Evolutionary conservation across 2,329 filamentous ascomycete genomes (phyloP), one percentile per base, ranked within the genome.

Genomic region (Exophiala viscosa): DNA sequence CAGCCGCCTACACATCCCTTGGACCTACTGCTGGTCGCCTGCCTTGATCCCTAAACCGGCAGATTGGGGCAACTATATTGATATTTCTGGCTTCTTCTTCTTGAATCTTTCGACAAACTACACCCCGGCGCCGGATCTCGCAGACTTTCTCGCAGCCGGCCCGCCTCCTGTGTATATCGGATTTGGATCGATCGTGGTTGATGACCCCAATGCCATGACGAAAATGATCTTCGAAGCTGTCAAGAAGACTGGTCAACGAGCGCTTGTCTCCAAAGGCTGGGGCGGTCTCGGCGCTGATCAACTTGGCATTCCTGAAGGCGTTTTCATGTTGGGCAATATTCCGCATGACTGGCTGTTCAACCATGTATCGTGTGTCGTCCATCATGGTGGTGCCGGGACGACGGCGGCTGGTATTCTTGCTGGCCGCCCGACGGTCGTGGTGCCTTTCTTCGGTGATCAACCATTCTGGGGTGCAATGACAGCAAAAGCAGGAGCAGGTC

Each of bases 1-100:
- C 11, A 84, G 82, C 40, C 83, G 88, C 31, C 73, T 96, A 31
- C 81, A 81, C 42, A 80, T 96, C 13, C 90, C 91, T 0, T 89
- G 88, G 62, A 95, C 91, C 0, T 97, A 96, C 66, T 93, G 90
- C 70, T 96, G 91, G 90, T 91, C 88, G 0, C 86, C 88, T 0
- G 81, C 86, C 1, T 72, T 93, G 43, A 87, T 90, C n/a, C 82
- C 85, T 0, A 90, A 90, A 62, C 87, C 88, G 0, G 79, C 79
- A 33, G 88, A 93, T 66, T 93, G 88, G 88, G 80, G 78, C 0
- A 69, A 75, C 3, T 77, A 89, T 52, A 86, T 92, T 44, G 82
- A 83, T 50, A 81, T 92, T 15, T 83, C 86, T 2, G 88, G 88
- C 0, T 92, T 91, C 69, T 90, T 79, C 67, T 90, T 91, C 61